Base-by-base conservation (phyloP, 2,329 filamentous ascomycete species). In the Ceratocystis harringtonii region DNA sequence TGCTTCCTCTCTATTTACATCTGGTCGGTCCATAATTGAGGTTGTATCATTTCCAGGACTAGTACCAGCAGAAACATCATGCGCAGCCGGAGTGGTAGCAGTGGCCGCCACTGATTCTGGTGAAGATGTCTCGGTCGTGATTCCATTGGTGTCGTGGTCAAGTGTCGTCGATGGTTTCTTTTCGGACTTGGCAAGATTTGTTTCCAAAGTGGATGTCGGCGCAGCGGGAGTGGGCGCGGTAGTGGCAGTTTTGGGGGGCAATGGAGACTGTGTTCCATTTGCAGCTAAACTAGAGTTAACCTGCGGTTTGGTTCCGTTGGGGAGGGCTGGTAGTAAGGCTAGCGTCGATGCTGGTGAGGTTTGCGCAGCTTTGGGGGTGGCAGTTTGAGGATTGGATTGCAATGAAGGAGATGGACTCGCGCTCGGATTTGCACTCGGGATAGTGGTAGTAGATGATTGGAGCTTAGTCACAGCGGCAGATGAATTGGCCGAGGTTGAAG, bases 71-170 rank as follows among this genome's bases (percentile, higher is more conserved):
- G 88, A 91, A 5, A 80, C 81, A 68, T 87, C 82, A 67, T 85
- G 81, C 48, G 85, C 80, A 44, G 81, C 82, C 1, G 89, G 87
- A 0, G 89, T 94, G 25, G 86, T 84, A 65, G 85, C 85, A 55
- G 88, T 91, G 70, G 86, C 85, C 1, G 85, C 81, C 41, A 87
- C 91, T 5, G 89, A 92, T 2, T 77, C 78, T 17, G 82, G 80
- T 1, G 82, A 84, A 2, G 80, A 84, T 5, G 78, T 70, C 1
- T 67, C 57, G 22, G 60, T 63, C 75, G 8, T 43, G 15, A 60
- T 41, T 22, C 30, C 36, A 17, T 17, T 17, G 25, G 12, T 15
- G 25, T 44, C 43, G 45, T 64, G 36, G 5, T 48, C 36, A 52
- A 64, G 32, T 1, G 60, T 44, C 15, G 60, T 15, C 17, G 60